Evolutionary conservation across 768 basidiomycete genomes (phyloP), one percentile per base, ranked within the genome.

Genomic region (Holtermannia corniformis): DNA sequence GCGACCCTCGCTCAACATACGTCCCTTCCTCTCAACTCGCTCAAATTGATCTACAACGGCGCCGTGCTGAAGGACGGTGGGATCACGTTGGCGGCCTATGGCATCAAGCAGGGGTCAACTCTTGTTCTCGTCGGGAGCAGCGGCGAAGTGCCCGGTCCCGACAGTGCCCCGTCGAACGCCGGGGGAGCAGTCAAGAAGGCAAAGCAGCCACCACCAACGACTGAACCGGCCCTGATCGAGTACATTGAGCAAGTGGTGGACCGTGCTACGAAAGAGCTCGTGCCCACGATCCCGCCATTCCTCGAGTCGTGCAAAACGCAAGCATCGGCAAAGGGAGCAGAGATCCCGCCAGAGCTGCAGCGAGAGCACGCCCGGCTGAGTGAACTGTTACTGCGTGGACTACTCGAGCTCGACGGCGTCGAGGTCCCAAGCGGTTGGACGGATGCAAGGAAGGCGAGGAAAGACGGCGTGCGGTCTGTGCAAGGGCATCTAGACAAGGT

Each of bases 21-120:
- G 2, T 82, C 82, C 50, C 78, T 96, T 12, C 80, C 84, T 0
- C 70, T 73, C 24, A 64, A 78, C 58, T 79, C 80, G 24, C 87
- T 95, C 78, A 88, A 90, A 70, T 79, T 97, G 64, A 82, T 97
- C 58, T 83, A 86, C 74, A 81, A 85, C 44, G 93, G 93, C 37
- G 90, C 87, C 1, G 80, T 95, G 71, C 85, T 96, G 80, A 85
- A 83, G 60, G 88, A 93, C 67, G 83, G 68, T 68, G 74, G 53
- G 79, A 81, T 5, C 79, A 83, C 46, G 60, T 83, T 92, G 58
- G 82, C 87, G 12, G 76, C 84, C 1, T 92, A 90, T 71, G 78
- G 80, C 47, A 76, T 96, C 58, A 78, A 78, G 47, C 76, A 79
- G 41, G 81, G 83, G 52, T 81, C 84, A 3, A 80, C 78, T 50